These are phyloP conservation scores for Magnusiomyces ingens DNA, from an alignment of 1,139 yeast genomes.

Conservation along the genomic window DNA sequence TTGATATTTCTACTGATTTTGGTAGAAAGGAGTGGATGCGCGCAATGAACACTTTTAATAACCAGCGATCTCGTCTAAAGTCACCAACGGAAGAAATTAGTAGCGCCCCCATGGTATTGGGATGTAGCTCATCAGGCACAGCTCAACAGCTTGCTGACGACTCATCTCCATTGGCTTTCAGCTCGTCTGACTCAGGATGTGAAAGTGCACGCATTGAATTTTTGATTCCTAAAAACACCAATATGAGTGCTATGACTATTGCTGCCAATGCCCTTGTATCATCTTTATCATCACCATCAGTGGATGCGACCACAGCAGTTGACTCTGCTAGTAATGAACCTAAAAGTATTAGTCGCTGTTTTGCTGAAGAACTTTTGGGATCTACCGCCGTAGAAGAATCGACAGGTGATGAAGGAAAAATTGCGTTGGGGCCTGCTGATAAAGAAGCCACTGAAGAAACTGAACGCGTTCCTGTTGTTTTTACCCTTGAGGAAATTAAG, in stretches of 20 bases:
- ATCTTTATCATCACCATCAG: background rate
- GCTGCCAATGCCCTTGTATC: background rate
- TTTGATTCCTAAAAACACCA: slow-evolving; percentile 11
- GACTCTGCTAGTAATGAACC: background rate
- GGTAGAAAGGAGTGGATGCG: slow-evolving; percentile 25
- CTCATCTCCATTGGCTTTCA: background rate
- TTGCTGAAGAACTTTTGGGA: too few relatives aligned
- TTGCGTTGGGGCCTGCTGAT: background rate
- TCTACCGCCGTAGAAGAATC: too few relatives aligned
- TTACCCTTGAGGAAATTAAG: slow-evolving; percentile 16
- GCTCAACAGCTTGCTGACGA: background rate
- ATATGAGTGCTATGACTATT: background rate
- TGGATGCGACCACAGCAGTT: background rate
- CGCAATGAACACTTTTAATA: slow-evolving; percentile 16
- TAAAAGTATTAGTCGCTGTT: too few relatives aligned
- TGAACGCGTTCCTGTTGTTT: slow-evolving; percentile 14
- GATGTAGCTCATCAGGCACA: background rate
- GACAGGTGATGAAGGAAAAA: too few relatives aligned
- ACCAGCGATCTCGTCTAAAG: slow-evolving; percentile 4
- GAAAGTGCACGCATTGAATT: slow-evolving; percentile 16
- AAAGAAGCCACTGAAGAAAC: background rate
- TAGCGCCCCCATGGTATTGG: slow-evolving; percentile 2
- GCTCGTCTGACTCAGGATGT: background rate
- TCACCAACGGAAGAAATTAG: slow-evolving; percentile 5
- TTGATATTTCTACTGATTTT: slow-evolving; percentile 25